A percentile compares a stretch with the other conserved stretches of the same genome.
phyloP scores from a whole-genome alignment of 306 rosid genomes.

The Lagenaria siceraria region DNA sequence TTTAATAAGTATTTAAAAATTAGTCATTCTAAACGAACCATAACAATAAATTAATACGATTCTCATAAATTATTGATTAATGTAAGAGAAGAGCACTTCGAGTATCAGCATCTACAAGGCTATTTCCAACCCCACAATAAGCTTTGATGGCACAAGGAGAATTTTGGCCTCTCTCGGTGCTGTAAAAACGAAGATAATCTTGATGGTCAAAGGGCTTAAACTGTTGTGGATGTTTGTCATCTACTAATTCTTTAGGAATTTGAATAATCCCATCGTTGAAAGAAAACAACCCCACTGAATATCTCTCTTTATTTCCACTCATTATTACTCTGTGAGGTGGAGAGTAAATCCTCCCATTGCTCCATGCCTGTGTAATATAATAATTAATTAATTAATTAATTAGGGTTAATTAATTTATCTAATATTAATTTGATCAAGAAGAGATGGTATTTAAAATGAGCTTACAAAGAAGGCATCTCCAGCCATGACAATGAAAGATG shows the following conservation, averaged over 20 bases:
- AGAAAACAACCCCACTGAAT: conserved; percentile 5
- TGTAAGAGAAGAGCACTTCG: background rate
- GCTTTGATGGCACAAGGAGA: conserved; percentile 1
- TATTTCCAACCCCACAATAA: conserved; percentile 26
- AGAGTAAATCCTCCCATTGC: conserved; percentile 14
- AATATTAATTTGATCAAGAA: too few relatives aligned
- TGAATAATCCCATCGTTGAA: conserved; percentile 7
- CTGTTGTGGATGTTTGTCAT: conserved; percentile 9
- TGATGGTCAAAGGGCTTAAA: conserved; percentile 10
- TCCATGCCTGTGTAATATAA: conserved; percentile 28
- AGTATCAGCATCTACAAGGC: background rate
- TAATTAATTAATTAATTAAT: too few relatives aligned
- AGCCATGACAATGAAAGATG: conserved; percentile 14
- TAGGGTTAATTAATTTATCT: too few relatives aligned
- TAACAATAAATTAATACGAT: too few relatives aligned
- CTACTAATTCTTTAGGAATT: conserved; percentile 10
- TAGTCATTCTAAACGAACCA: too few relatives aligned
- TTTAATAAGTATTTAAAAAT: too few relatives aligned
- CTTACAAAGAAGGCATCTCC: conserved; percentile 17
- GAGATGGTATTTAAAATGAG: background rate
- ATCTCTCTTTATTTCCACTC: conserved; percentile 9
- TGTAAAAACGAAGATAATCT: conserved; percentile 1
- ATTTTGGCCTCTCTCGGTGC: background rate
- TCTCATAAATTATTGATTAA: background rate
- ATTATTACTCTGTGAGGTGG: conserved; percentile 10